These are phyloP conservation scores for Mycena albidolilacea DNA, from an alignment of 768 basidiomycete species.

Conservation along the genomic window DNA sequence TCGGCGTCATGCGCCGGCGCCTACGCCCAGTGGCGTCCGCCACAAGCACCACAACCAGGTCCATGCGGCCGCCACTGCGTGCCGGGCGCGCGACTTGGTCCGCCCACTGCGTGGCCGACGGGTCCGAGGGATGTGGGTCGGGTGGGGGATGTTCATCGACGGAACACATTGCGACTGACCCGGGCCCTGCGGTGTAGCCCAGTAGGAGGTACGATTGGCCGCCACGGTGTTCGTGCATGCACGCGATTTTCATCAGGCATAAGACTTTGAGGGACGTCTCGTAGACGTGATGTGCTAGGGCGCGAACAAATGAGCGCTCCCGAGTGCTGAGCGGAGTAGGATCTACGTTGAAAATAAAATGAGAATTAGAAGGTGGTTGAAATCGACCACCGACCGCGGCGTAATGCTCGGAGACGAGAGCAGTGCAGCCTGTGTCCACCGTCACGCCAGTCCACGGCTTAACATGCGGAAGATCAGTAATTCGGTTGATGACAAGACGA, in stretches of 20 bases:
- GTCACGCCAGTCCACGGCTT: not conserved
- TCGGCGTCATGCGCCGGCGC: not conserved
- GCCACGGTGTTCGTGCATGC: too few species aligned
- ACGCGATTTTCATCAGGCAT: too few species aligned
- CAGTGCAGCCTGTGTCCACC: not conserved
- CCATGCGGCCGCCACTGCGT: slow-evolving; percentile 11
- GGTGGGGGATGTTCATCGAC: not conserved
- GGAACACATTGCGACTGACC: not conserved
- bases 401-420: slow-evolving; percentile 2
- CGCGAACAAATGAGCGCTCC: too few species aligned
- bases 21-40: not conserved
- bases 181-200: not conserved
- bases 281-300: too few species aligned
- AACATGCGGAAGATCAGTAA: slow-evolving; percentile 9
- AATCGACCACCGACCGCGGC: not conserved
- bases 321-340: too few species aligned
- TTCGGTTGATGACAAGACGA: not conserved
- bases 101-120: not conserved
- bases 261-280: too few species aligned
- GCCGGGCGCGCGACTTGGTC: slow-evolving; percentile 8
- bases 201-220: not conserved
- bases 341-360: too few species aligned
- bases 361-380: too few species aligned
- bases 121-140: not conserved
- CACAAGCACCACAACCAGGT: slow-evolving; percentile 11